Conservation (phyloP, 139 green algal genomes). For the Chlorella sp. region DNA sequence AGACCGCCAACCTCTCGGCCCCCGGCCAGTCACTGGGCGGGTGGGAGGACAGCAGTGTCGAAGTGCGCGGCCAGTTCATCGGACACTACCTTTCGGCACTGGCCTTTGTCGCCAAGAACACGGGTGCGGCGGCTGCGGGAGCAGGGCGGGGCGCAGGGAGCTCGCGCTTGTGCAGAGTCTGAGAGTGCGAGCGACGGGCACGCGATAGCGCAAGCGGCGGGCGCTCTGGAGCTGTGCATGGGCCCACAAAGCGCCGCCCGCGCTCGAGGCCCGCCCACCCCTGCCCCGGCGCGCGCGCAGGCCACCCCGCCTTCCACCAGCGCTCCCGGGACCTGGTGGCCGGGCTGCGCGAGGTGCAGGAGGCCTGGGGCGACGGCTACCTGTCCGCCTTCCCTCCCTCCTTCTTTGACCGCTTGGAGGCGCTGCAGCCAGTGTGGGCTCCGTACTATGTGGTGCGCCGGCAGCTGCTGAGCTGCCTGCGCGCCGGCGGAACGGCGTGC, state of each 20-base stretch:
- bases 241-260: no score
- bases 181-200: no score
- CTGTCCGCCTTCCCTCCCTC: conserved; percentile 66
- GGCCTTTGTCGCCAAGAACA: conserved; percentile 39
- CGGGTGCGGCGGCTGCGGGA: conserved; percentile 33
- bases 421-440: conserved; percentile 62
- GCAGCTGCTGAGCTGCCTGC: not conserved
- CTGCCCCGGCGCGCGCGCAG: not conserved
- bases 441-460: conserved; percentile 58
- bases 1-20: conserved; percentile 42
- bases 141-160: not conserved
- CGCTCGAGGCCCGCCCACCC: no score
- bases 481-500: not conserved
- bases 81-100: conserved; percentile 66
- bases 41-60: conserved; percentile 55
- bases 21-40: conserved; percentile 41
- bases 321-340: conserved; percentile 15
- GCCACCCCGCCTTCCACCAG: not conserved
- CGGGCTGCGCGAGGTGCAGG: conserved; percentile 34
- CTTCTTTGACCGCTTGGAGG: conserved; percentile 65
- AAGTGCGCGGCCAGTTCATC: conserved; percentile 69
- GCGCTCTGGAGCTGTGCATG: no score
- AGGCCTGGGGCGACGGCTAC: conserved; percentile 44
- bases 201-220: no score
- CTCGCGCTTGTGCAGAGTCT: not conserved